These are phyloP conservation scores for Alopecurus myosuroides DNA, from an alignment of 176 grass and related monocot species.

Conservation along the genomic window DNA sequence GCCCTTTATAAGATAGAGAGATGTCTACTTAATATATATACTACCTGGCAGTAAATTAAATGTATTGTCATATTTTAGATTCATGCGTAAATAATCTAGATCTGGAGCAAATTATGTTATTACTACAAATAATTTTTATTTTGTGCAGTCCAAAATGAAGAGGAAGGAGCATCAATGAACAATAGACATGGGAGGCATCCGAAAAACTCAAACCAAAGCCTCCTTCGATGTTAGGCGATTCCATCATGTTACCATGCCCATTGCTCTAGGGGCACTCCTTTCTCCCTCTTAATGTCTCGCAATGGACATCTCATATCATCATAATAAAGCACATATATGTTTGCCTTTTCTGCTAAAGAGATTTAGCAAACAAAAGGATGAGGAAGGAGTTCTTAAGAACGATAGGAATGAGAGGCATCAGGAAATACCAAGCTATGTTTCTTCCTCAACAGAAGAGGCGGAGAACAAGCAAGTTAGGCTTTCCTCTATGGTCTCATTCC, in stretches of 20 bases:
- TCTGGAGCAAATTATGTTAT: no score
- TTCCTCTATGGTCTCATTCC: slow-evolving; percentile 29
- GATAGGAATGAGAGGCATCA: slow-evolving; percentile 15
- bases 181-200: slow-evolving; percentile 33
- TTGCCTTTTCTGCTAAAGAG: neutral
- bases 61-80: neutral
- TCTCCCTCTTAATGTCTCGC: slow-evolving; percentile 12
- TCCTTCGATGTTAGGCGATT: neutral
- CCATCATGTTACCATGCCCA: slow-evolving; percentile 21
- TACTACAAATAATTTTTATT: no score
- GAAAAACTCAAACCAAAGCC: neutral
- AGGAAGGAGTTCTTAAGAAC: neutral
- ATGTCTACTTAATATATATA: neutral
- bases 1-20: neutral
- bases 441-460: neutral
- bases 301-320: neutral
- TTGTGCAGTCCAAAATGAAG: neutral
- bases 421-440: slow-evolving; percentile 15
- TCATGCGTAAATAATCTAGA: neutral
- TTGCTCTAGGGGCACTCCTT: slow-evolving; percentile 8
- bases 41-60: neutral
- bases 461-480: neutral
- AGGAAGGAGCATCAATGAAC: slow-evolving; percentile 1
- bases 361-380: neutral
- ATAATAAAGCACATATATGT: neutral